Base-by-base conservation (phyloP, 768 basidiomycete genomes). In the Boletellus ananas region DNA sequence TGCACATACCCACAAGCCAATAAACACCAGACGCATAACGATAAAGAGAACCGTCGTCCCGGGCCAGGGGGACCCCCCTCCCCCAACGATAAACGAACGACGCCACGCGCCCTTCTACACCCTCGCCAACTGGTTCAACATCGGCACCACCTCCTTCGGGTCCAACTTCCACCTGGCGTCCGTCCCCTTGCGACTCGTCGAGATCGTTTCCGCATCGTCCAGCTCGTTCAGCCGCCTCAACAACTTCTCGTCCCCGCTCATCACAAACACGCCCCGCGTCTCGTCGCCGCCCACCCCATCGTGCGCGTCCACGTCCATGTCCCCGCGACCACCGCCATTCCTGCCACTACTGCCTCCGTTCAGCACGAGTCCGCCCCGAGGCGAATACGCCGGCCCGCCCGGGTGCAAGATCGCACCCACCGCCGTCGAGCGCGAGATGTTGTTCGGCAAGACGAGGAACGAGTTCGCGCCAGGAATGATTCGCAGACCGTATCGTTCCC, bases 381-480 rank as follows among this genome's bases (percentile, higher is more conserved):
- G 66, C 4, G 70, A 70, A 31, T 74, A 65, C 6, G 70, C 70
- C 6, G 74, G 76, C 2, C 75, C 77, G 4, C 81, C 83, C 0
- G 85, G 84, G 58, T 85, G 81, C 13, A 90, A 65, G 51, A 91
- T 84, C n/a, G 85, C 80, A 38, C 85, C 86, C 2, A 91, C 85
- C 0, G 89, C 89, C 0, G 85, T 86, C n/a, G 85, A 85, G 18
- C 90, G 82, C 10, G 87, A 90, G 55, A 90, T 81, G 56, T 88
- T 86, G 70, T 84, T 88, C 3, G 90, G 89, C 4, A 92, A 73
- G 25, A 92, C 83, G 46, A 92, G 80, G 79, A 92, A 92, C 43
- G 79, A 80, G 66, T 84, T 89, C 47, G 78, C 72, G 2, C 87
- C 88, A 0, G 90, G 90, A 44, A 92, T 87, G 61, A 91, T 91